Evolutionary conservation across 257 asterid species (phyloP), one percentile per base, ranked within the genome.

Genomic region (Knoxia roxburghii): DNA sequence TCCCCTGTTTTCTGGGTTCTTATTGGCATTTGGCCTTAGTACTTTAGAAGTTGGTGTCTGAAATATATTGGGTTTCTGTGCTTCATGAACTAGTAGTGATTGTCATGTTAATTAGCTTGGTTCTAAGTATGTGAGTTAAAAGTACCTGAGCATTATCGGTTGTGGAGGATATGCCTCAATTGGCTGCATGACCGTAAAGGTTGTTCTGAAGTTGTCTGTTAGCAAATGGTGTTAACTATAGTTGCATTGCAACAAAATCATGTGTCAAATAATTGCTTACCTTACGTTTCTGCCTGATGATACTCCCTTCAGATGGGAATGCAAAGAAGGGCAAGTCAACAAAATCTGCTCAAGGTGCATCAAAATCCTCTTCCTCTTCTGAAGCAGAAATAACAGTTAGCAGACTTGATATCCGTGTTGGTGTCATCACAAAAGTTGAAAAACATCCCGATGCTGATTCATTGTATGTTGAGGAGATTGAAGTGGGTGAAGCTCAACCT

Each of bases 361-460:
- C 85, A 39, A 85, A 87, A 78, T 79, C 33, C 70, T 58, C 90
- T 23, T 73, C 88, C 70, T 58, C 85, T 10, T 78, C 80, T 57
- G 90, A 86, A 65, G 71, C 85, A 58, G 96, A 87, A 62, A 79
- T 88, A 18, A 60, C 95, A 27, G 78, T 94, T 51, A 77, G 83
- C 74, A 81, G 99, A 79, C 84, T 94, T 29, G 95, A 94, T 72
- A 86, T 94, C 56, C 95, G 99, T 48, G 96, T 94, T 66, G 99
- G 97, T 73, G 88, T 90, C 75, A 90, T 94, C 17, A 84, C 73
- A 26, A 88, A 80, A 76, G 97, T 82, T 56, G 84, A 88, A 73
- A 94, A 90, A 77, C 99, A 90, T 84, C 91, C 97, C 0, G 95
- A 85, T 83, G 99, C 96, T 56, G 99, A 90, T 83, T 75, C 96